Evolutionary conservation across 345 rosid genomes (phyloP), one percentile per base, ranked within the genome.

Genomic region (Mangifera indica): DNA sequence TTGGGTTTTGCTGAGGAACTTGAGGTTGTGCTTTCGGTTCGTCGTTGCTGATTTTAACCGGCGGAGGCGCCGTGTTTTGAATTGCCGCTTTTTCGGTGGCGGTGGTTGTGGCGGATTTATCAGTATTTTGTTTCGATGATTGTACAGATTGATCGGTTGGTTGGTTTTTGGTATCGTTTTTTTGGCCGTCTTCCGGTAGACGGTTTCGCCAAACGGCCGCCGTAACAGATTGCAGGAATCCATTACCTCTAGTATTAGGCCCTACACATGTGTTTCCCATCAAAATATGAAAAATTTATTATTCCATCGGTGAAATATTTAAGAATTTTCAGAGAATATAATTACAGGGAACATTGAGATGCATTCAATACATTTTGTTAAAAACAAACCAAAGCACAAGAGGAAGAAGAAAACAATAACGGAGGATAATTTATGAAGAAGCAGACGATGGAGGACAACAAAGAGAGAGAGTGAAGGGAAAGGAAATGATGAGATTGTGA

Each of bases 251-350:
- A 22, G 84, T 82, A 75, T 78, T 92, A 72, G 97, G 98, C n/a
- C 98, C 98, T 25, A 84, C 87, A 69, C 98, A 92, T 69, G 88
- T 78, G 79, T 94, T 94, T 80, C 98, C 99, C 98, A 94, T 94
- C 79, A 75, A 84, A 74, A 32, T 6, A 37, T 37, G 40, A 29
- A 29, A 29, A 37, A 37, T 37, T 37, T 37, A 37, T 37, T 37
- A 37, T 37, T 37, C 1, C 42, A 37, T 37, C 9, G 42, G 42
- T 37, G 10, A 37, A 37, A 37, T 5, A 37, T 37, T 37, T 9
- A 37, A 6, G 42, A 37, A 37, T 37, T 37, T 7, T 29, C 32
- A 37, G 42, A 37, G 42, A 37, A 37, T 37, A 37, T 37, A 5
- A 37, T 5, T 7, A 6, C 42, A 37, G 8, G 42, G 42, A 37